These are phyloP conservation scores for Ochetophila trinervis DNA, from an alignment of 306 rosid genomes.

Conservation along the genomic window DNA sequence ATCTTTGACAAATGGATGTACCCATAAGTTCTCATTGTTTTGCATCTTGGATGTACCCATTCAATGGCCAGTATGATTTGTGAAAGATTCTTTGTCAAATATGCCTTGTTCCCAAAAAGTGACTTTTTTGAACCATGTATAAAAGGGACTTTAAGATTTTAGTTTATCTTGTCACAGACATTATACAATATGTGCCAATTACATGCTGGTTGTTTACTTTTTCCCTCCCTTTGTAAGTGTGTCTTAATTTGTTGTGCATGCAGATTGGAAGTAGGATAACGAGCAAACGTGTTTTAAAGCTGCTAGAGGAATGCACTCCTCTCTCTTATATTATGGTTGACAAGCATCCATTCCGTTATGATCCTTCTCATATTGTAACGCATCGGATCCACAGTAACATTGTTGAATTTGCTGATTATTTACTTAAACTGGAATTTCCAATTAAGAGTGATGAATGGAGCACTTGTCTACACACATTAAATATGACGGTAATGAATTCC, in stretches of 20 bases:
- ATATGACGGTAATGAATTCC: slow-evolving; percentile 59
- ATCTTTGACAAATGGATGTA: too few relatives aligned
- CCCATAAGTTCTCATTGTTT: too few relatives aligned
- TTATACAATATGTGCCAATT: slow-evolving; percentile 1
- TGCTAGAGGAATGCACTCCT: slow-evolving; percentile 74
- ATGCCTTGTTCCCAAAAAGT: background rate
- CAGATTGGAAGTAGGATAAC: slow-evolving; percentile 95
- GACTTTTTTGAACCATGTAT: background rate
- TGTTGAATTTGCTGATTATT: slow-evolving; percentile 52
- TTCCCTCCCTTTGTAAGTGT: background rate
- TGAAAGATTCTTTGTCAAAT: too few relatives aligned
- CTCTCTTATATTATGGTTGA: slow-evolving; percentile 83
- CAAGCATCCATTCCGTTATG: slow-evolving; percentile 80
- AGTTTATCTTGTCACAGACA: background rate
- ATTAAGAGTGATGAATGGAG: slow-evolving; percentile 48
- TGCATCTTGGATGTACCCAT: too few relatives aligned
- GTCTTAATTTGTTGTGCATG: slow-evolving; percentile 21
- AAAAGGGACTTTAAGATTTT: background rate
- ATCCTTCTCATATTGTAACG: slow-evolving; percentile 85
- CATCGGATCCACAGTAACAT: slow-evolving; percentile 72
- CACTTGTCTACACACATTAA: slow-evolving; percentile 51
- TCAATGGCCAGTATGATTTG: too few relatives aligned
- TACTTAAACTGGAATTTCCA: slow-evolving; percentile 49
- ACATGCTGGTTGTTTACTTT: slow-evolving; percentile 3
- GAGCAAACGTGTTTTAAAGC: slow-evolving; percentile 75